Conservation (phyloP, 192 early-diverging fungal genomes). For the Gaertneriomyces sp. region DNA sequence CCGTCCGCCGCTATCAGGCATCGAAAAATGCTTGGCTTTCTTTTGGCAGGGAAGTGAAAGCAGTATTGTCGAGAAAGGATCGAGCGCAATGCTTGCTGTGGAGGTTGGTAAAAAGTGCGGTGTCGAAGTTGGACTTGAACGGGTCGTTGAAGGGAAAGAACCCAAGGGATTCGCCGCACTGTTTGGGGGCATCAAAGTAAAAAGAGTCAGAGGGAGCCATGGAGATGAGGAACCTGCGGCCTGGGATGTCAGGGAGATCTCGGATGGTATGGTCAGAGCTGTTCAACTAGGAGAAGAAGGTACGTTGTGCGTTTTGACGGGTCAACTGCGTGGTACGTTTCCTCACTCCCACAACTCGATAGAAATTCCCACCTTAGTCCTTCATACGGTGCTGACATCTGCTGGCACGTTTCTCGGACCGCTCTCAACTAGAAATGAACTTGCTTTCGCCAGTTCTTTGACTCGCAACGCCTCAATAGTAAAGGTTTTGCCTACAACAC, state of each 20-base stretch:
- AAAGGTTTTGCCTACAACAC: too few relatives aligned
- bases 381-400: background rate
- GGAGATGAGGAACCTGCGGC: background rate
- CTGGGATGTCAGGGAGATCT: background rate
- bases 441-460: too few relatives aligned
- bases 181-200: background rate
- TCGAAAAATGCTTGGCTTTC: conserved; percentile 33
- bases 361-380: background rate
- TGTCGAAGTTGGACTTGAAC: conserved; percentile 28
- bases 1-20: conserved; percentile 14
- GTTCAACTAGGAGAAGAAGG: conserved; percentile 20
- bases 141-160: conserved; percentile 39
- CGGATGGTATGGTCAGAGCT: conserved; percentile 12
- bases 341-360: background rate
- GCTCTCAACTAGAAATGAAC: background rate
- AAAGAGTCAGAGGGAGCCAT: background rate
- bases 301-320: conserved; percentile 18
- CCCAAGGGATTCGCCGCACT: background rate
- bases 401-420: background rate
- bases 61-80: conserved; percentile 37
- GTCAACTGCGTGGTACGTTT: background rate
- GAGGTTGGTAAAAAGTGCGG: conserved; percentile 29
- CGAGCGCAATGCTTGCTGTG: conserved; percentile 36
- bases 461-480: too few relatives aligned
- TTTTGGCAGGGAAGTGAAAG: conserved; percentile 43